Evolutionary conservation across 139 green algal species (phyloP).

Genomic region (Coccomyxa sp.): DNA sequence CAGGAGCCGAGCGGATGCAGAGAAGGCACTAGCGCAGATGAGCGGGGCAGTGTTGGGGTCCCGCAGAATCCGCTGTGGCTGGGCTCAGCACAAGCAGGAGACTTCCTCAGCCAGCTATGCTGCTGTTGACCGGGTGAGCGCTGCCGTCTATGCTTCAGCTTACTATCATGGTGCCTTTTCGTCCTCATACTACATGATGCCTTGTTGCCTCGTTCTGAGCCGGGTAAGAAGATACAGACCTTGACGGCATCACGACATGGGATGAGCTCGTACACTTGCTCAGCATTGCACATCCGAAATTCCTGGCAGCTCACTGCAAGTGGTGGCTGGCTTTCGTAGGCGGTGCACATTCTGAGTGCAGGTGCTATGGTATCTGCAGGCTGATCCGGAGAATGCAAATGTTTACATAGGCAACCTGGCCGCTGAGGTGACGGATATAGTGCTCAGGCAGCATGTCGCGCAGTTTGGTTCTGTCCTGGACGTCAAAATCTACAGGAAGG

Average conservation of each 20-base stretch:
- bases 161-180: too few species aligned
- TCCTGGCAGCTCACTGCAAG: too few species aligned
- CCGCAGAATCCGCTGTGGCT: constrained; percentile 56
- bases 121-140: neutral
- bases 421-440: constrained; percentile 37
- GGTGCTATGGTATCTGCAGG: too few species aligned
- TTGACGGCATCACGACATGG: too few species aligned
- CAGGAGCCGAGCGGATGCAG: constrained; percentile 43
- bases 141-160: too few species aligned
- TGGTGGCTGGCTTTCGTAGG: too few species aligned
- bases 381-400: constrained; percentile 39
- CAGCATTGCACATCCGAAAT: too few species aligned
- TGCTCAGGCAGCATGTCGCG: constrained; percentile 37
- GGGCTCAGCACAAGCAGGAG: constrained; percentile 72
- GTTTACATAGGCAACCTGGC: constrained; percentile 73
- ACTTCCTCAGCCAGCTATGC: neutral
- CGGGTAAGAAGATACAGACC: too few species aligned
- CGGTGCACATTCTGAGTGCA: too few species aligned
- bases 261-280: too few species aligned
- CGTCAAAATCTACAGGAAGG: constrained; percentile 67
- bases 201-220: too few species aligned
- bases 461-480: constrained; percentile 52
- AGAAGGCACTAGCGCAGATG: constrained; percentile 54
- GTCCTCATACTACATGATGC: too few species aligned
- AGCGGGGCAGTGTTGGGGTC: constrained; percentile 44